Conservation (phyloP, 2,329 filamentous ascomycete species). For the Penicillium digitatum region DNA sequence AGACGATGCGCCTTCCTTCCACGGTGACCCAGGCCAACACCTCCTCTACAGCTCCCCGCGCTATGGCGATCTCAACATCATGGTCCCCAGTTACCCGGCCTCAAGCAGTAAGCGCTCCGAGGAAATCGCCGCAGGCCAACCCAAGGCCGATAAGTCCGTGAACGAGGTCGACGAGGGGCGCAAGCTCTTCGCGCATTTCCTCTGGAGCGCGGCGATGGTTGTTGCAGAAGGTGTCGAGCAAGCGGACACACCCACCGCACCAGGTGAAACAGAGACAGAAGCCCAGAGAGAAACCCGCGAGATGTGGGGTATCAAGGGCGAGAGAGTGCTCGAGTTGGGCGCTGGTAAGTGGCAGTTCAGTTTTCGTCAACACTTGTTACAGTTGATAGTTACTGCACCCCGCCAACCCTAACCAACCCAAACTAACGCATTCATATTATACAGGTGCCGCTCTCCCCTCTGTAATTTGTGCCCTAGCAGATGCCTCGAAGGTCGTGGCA, state of each 20-base stretch:
- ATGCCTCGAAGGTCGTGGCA: slow-evolving; percentile 42
- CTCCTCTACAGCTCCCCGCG: slow-evolving; percentile 49
- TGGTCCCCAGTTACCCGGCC: slow-evolving; percentile 43
- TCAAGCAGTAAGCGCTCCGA: slow-evolving; percentile 27
- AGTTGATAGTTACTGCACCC: neutral
- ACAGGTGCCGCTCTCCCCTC: slow-evolving; percentile 44
- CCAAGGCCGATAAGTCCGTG: slow-evolving; percentile 3
- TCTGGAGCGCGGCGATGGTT: slow-evolving; percentile 55
- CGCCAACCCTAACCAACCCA: neutral
- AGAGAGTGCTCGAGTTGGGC: slow-evolving; percentile 56
- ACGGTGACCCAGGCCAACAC: slow-evolving; percentile 51
- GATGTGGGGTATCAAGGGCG: slow-evolving; percentile 46
- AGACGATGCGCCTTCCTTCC: slow-evolving; percentile 53
- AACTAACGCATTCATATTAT: neutral
- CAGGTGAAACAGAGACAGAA: slow-evolving; percentile 9
- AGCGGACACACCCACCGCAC: slow-evolving; percentile 20
- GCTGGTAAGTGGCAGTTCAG: slow-evolving; percentile 50
- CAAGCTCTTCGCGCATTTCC: slow-evolving; percentile 55
- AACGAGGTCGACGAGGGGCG: slow-evolving; percentile 45
- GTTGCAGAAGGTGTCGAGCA: slow-evolving; percentile 42
- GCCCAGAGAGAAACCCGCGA: slow-evolving; percentile 10
- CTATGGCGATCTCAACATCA: slow-evolving; percentile 41
- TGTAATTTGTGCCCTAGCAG: slow-evolving; percentile 35
- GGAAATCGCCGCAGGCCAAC: slow-evolving; percentile 13
- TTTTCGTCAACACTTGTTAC: neutral